A percentile compares a stretch with the other conserved stretches of the same genome.
These are phyloP conservation scores for Raddia distichophylla DNA, from an alignment of 176 grass and related monocot species.

Conservation along the genomic window DNA sequence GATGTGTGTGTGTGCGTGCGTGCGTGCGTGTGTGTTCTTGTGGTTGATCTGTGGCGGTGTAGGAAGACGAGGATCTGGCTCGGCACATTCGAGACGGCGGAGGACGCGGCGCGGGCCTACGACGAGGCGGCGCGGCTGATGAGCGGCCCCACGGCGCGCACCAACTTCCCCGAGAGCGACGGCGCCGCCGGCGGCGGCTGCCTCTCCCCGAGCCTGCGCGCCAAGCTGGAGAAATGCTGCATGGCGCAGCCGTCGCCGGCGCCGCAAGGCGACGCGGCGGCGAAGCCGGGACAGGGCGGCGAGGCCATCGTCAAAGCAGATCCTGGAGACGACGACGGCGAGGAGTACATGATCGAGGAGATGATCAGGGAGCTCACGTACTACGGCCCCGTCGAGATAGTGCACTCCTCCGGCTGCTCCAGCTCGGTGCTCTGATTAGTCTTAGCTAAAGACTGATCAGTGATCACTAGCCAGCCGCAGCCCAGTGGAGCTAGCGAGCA, in stretches of 20 bases:
- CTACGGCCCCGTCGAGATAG: constrained; percentile 75
- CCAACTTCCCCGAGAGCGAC: constrained; percentile 60
- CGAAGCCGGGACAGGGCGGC: neutral
- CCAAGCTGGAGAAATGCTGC: constrained; percentile 85
- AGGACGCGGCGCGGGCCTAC: constrained; percentile 85
- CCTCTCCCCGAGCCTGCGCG: constrained; percentile 69
- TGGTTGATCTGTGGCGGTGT: neutral
- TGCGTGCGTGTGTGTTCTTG: neutral
- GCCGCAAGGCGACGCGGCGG: neutral
- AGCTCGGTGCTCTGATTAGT: neutral
- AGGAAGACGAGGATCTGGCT: constrained; percentile 99
- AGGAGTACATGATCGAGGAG: constrained; percentile 61
- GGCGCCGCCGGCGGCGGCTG: neutral
- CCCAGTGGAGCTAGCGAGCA: too few relatives aligned
- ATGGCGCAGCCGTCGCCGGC: neutral
- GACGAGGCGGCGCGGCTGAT: constrained; percentile 89
- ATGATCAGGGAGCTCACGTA: constrained; percentile 92
- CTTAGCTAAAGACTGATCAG: neutral
- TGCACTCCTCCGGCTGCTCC: constrained; percentile 41
- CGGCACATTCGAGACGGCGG: constrained; percentile 82
- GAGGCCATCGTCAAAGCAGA: neutral
- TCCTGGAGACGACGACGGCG: constrained; percentile 14
- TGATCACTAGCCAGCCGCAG: neutral
- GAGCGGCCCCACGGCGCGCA: constrained; percentile 64
- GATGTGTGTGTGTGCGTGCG: neutral